Evolutionary conservation across 495 filamentous ascomycete genomes (phyloP), one percentile per base, ranked within the genome.

Genomic region (Neurospora hispaniola): DNA sequence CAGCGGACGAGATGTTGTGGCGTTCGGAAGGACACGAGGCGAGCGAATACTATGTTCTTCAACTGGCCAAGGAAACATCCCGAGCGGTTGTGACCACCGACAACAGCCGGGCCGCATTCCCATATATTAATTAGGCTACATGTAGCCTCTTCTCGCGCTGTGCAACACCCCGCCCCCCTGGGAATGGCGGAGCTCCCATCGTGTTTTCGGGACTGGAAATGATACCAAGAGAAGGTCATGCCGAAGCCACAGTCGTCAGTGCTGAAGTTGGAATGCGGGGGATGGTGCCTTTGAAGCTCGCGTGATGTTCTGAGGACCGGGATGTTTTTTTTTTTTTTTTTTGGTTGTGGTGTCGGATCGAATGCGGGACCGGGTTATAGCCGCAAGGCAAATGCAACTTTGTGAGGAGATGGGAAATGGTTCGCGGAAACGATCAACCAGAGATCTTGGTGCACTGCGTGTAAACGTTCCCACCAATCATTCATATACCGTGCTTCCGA

Each of bases 81-180:
- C 72, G 68, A 48, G 41, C 72, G 72, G 69, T 35, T 73, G 72
- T 73, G 72, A 69, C 44, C 69, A 54, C 68, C 40, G 35, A 69
- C 23, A 44, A 68, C 40, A 73, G 69, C 73, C 73, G 73, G 73
- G 31, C 73, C 73, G 59, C 40, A 31, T 74, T 69, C 70, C 73
- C 73, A 69, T 62, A 74, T 42, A 74, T 74, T 74, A 71, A 74
- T 71, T 71, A 74, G 69, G 71, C 66, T 27, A 35, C 27, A 66
- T 66, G 54, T 38, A 66, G 27, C 27, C 54, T 66, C 27, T 66
- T 66, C 35, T 66, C 27, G 54, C 54, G 54, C 54, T 66, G 27
- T 66, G 54, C 14, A 66, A 66, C 54, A 31, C 54, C 54, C 54
- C 54, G 27, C 54, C 12, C 54, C 54, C 54, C 54, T 35, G 54